Base-by-base conservation (phyloP, 495 filamentous ascomycete genomes). In the Hypoxylon trugodes region DNA sequence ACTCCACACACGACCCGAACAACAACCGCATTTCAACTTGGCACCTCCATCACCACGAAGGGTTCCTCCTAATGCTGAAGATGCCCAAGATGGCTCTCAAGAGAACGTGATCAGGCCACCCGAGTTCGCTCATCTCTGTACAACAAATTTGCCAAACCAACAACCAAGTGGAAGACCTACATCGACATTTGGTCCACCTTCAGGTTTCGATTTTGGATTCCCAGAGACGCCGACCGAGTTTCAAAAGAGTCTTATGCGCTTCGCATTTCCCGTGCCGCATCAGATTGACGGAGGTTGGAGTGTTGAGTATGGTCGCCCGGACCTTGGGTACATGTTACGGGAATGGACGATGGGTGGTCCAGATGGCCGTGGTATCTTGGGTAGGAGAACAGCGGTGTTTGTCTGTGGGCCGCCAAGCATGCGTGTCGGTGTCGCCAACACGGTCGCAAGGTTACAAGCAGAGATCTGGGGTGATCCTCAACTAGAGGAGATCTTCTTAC, bases 231-330 rank as follows among this genome's bases (percentile, higher is more conserved):
- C 89, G 16, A 90, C 88, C 25, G 86, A 91, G 62, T 88, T 91
- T 76, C 88, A 91, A 71, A 91, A 90, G 77, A 90, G 85, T 63
- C 81, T 93, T 32, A 91, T 94, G 82, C 89, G 91, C 15, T 96
- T 93, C 75, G 91, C 92, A 6, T 93, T 91, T 72, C 84, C 91
- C 38, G 71, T 82, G 4, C 79, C 85, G 12, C 77, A 84, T 45
- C 84, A 89, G 72, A 87, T 84, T 66, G 87, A 90, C 63, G 89
- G 90, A 58, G 90, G 90, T 26, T 96, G 92, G 90, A 87, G 84
- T 52, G 90, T 93, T 4, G 94, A 97, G 73, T 97, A 97, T 74
- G 92, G 90, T n/a, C 87, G 95, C 0, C 94, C 94, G 0, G 87
- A 96, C 59, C 82, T 98, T 24, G 86, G 90, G 1, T 89, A 89